Evolutionary conservation across 768 basidiomycete genomes (phyloP).

Genomic region (Auricularia heimuer): DNA sequence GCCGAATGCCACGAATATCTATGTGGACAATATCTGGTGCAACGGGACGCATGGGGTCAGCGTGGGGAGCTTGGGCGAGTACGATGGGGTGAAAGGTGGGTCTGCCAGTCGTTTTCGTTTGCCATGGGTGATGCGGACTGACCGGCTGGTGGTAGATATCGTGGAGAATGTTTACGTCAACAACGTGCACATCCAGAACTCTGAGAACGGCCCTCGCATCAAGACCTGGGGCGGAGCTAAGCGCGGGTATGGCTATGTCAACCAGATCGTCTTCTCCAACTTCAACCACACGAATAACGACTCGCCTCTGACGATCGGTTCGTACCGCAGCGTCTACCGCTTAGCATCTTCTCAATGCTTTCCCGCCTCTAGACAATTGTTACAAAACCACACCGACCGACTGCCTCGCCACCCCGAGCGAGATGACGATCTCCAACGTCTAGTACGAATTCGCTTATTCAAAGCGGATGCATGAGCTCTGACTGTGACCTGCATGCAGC

Average conservation of each 20-base stretch:
- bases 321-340: conserved; percentile 17
- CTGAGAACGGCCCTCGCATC: conserved; percentile 57
- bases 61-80: conserved; percentile 50
- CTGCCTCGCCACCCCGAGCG: conserved; percentile 47
- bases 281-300: conserved; percentile 46
- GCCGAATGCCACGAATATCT: conserved; percentile 45
- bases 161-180: conserved; percentile 50
- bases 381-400: conserved; percentile 37
- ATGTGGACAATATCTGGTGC: conserved; percentile 48
- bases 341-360: neutral
- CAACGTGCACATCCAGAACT: conserved; percentile 52
- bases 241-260: neutral
- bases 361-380: conserved; percentile 24
- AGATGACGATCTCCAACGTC: conserved; percentile 47
- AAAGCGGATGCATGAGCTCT: neutral
- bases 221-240: conserved; percentile 50
- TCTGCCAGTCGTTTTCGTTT: too few species aligned
- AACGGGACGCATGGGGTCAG: conserved; percentile 50
- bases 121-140: neutral
- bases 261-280: conserved; percentile 39
- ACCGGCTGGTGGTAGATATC: conserved; percentile 29
- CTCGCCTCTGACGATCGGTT: conserved; percentile 45
- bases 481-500: neutral
- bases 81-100: conserved; percentile 10
- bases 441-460: conserved; percentile 23